These are phyloP conservation scores for Ogataea haglerorum DNA, from an alignment of 805 yeast genomes.

Conservation along the genomic window DNA sequence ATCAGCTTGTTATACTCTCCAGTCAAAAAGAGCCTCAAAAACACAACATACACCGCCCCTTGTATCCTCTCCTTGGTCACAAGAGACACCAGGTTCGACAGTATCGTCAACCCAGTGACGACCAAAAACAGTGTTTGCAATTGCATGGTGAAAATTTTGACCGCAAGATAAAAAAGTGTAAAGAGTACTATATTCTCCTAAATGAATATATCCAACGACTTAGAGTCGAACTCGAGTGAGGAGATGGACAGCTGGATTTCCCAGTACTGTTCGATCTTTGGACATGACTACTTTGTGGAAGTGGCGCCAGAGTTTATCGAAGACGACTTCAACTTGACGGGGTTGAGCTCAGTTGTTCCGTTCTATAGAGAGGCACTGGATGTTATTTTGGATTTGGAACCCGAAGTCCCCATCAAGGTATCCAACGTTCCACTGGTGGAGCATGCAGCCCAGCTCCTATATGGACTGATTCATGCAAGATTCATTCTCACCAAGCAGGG, in stretches of 20 bases:
- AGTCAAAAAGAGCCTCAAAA: conserved; percentile 21
- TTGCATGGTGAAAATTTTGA: conserved; percentile 16
- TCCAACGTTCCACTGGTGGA: conserved; percentile 75
- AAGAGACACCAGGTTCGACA: conserved; percentile 42
- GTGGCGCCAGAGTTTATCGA: conserved; percentile 91
- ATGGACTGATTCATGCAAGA: conserved; percentile 93
- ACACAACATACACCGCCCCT: conserved; percentile 13
- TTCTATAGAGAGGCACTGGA: conserved; percentile 90
- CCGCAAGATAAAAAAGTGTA: conserved; percentile 6
- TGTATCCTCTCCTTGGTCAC: conserved; percentile 22
- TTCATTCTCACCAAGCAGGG: conserved; percentile 88
- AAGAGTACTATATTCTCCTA: not conserved
- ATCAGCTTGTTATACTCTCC: conserved; percentile 30
- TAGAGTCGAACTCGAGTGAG: conserved; percentile 36
- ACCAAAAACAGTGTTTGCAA: conserved; percentile 31
- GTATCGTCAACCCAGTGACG: conserved; percentile 35
- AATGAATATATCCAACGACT: conserved; percentile 24
- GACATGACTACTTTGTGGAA: conserved; percentile 89
- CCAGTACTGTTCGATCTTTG: conserved; percentile 71
- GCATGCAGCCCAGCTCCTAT: conserved; percentile 86
- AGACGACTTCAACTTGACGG: conserved; percentile 94
- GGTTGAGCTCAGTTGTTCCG: conserved; percentile 80
- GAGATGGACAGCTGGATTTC: conserved; percentile 79
- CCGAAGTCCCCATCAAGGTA: conserved; percentile 51
- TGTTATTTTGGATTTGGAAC: conserved; percentile 82